Evolutionary conservation across 2,329 filamentous ascomycete species (phyloP).

Genomic region (Pestalotiopsis sp.): DNA sequence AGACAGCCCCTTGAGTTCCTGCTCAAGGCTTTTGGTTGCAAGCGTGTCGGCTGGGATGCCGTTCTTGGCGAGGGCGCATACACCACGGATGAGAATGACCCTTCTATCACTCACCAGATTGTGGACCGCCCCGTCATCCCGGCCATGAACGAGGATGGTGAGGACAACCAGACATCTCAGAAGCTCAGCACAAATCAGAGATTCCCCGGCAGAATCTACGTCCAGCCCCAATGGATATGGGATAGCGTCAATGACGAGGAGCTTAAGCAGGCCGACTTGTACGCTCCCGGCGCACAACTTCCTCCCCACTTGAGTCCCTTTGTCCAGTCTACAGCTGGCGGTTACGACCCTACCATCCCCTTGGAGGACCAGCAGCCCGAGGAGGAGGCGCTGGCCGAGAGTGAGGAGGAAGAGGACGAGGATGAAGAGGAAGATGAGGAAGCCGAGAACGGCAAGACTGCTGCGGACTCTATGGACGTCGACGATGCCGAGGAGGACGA

Average conservation of each 20-base stretch:
- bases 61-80: conserved; percentile 90
- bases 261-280: conserved; percentile 81
- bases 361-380: conserved; percentile 87
- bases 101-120: conserved; percentile 92
- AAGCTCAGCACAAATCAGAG: conserved; percentile 64
- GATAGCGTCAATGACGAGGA: conserved; percentile 93
- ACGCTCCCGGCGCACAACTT: conserved; percentile 84
- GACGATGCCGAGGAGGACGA: conserved; percentile 45
- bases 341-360: conserved; percentile 86
- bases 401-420: conserved; percentile 53
- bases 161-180: conserved; percentile 63
- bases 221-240: conserved; percentile 99
- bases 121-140: conserved; percentile 84
- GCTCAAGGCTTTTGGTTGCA: conserved; percentile 91
- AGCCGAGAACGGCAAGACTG: conserved; percentile 41
- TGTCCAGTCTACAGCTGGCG: conserved; percentile 81
- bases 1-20: conserved; percentile 90
- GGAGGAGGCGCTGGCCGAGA: conserved; percentile 75
- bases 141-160: conserved; percentile 49
- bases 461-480: conserved; percentile 50
- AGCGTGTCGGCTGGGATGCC: conserved; percentile 90
- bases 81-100: conserved; percentile 84
- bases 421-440: conserved; percentile 46
- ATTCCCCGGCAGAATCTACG: conserved; percentile 87
- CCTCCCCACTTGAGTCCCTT: conserved; percentile 96